Evolutionary conservation across 768 basidiomycete genomes (phyloP), one percentile per base, ranked within the genome.

Genomic region (Tulasnella sp.): DNA sequence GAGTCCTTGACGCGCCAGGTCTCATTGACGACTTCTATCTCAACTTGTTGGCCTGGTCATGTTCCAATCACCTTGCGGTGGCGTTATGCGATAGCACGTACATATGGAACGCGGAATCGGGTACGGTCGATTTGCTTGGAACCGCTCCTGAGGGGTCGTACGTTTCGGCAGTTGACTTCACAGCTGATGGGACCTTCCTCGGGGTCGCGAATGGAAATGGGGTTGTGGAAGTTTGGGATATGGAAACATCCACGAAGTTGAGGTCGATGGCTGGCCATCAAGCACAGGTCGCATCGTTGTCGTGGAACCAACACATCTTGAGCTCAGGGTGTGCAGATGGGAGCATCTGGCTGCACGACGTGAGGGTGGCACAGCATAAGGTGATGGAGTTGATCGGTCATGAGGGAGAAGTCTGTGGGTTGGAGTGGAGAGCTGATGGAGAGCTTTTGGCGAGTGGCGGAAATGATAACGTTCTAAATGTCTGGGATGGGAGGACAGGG

Each of bases 381-480:
- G 88, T 94, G 21, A 86, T 87, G 73, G 90, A 96, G 64, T 75
- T 99, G 21, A 73, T 85, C 1, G 94, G 94, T 0, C 95, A 99
- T 67, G 83, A 81, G 0, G 92, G 89, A 0, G 95, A 97, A 70
- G 89, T 96, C 11, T 97, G 94, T 68, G 92, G 94, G 2, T 68
- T 98, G 54, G 84, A 83, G 60, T 98, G 93, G 93, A 77, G 93
- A 48, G 68, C 76, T 1, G 94, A 94, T 65, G 91, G 93, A 0
- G 86, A 92, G 70, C 75, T 95, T 19, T 77, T 99, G 23, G 95
- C 95, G 0, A 92, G 89, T 64, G 95, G 95, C 1, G 95, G 93
- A 0, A 96, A 98, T 68, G 96, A 98, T 71, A 97, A 98, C 64
- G 92, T 96, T 19, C 93, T 98, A 56, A 95, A 96, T 67, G 86